Conservation (phyloP, 1,284 basidiomycete genomes). For the Ceratobasidium sp. region DNA sequence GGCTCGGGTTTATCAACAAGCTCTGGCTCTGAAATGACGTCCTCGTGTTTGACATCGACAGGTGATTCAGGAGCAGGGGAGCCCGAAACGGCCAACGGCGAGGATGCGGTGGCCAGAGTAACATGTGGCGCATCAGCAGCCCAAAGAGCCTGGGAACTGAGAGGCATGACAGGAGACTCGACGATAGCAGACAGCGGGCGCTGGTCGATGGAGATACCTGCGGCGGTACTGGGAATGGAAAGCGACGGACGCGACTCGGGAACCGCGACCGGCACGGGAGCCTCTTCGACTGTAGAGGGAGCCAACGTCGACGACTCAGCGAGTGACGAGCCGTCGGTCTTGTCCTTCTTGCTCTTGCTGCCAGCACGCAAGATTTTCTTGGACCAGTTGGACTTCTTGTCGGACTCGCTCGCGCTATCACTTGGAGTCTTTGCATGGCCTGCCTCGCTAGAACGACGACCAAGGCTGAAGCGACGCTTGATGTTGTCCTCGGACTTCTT, state of each 20-base stretch:
- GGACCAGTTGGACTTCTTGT: constrained; percentile 40
- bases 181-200: constrained; percentile 44
- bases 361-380: constrained; percentile 28
- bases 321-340: constrained; percentile 1
- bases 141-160: neutral
- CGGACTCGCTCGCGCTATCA: constrained; percentile 20
- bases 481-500: constrained; percentile 38
- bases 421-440: constrained; percentile 34
- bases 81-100: constrained; percentile 8
- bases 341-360: constrained; percentile 38
- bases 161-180: constrained; percentile 31
- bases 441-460: constrained; percentile 8
- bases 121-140: neutral
- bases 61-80: neutral
- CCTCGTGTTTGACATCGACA: constrained; percentile 26
- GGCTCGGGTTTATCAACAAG: neutral
- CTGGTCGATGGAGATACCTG: constrained; percentile 6
- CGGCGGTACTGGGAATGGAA: constrained; percentile 1
- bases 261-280: constrained; percentile 8
- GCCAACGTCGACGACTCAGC: neutral
- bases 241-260: constrained; percentile 36
- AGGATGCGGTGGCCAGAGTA: neutral
- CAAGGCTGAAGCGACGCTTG: constrained; percentile 39
- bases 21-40: constrained; percentile 11
- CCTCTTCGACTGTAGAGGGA: neutral